These are phyloP conservation scores for Lachnellula suecica DNA, from an alignment of 2,329 filamentous ascomycete genomes.

Conservation along the genomic window DNA sequence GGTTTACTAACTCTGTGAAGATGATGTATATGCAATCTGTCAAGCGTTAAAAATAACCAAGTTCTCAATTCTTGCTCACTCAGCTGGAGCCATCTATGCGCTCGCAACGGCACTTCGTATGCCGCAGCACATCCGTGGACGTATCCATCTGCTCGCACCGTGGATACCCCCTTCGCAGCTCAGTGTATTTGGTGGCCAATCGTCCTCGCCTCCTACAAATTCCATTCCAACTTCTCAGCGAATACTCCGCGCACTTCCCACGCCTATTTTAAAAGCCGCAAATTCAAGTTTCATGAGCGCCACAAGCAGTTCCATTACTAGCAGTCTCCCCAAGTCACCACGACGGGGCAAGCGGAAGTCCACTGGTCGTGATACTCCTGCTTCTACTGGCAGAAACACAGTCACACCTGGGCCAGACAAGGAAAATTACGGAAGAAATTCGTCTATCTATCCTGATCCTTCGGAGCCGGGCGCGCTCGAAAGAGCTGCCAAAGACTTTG, in stretches of 20 bases:
- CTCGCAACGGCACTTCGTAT: constrained; percentile 92
- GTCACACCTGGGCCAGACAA: constrained; percentile 35
- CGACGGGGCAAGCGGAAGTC: constrained; percentile 61
- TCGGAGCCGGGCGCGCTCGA: constrained; percentile 26
- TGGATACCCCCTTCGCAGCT: constrained; percentile 98
- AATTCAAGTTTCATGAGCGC: constrained; percentile 95
- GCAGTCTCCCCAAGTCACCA: constrained; percentile 68
- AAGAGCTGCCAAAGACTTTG: constrained; percentile 25
- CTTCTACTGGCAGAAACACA: constrained; percentile 34
- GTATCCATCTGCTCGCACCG: constrained; percentile 89
- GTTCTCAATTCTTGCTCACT: constrained; percentile 94
- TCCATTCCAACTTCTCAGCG: constrained; percentile 89
- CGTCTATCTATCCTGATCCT: constrained; percentile 29
- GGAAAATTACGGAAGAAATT: constrained; percentile 31
- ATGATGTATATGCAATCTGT: constrained; percentile 91
- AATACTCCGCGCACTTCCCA: constrained; percentile 85
- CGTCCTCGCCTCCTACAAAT: constrained; percentile 75
- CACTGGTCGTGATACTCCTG: constrained; percentile 38
- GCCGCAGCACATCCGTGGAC: constrained; percentile 91
- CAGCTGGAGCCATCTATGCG: constrained; percentile 96
- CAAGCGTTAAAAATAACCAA: constrained; percentile 89
- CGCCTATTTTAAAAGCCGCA: constrained; percentile 86
- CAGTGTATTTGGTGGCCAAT: constrained; percentile 70
- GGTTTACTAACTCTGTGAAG: constrained; percentile 36
- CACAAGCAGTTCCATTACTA: constrained; percentile 82